These are phyloP conservation scores for Boletus coccyginus DNA, from an alignment of 768 basidiomycete genomes.

Conservation along the genomic window DNA sequence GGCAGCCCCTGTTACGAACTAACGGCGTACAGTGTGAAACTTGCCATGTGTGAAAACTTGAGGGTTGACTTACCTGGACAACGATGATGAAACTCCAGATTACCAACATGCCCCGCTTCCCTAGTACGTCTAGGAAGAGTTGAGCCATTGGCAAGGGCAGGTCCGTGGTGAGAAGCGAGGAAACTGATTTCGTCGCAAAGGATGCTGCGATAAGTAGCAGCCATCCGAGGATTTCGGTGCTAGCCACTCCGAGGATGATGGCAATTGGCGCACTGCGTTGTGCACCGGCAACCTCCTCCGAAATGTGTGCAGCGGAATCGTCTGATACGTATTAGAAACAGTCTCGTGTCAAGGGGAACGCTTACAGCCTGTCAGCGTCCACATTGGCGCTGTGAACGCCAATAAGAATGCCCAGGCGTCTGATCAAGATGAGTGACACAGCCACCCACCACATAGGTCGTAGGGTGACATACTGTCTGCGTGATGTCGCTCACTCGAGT, in stretches of 20 bases:
- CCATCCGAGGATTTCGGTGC: conserved; percentile 63
- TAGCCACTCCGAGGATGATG: conserved; percentile 61
- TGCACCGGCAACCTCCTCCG: conserved; percentile 69
- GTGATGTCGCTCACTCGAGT: too few species aligned
- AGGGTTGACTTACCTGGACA: conserved; percentile 41
- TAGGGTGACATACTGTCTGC: conserved; percentile 40
- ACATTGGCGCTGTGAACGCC: conserved; percentile 74
- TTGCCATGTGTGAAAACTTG: too few species aligned
- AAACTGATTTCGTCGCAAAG: conserved; percentile 57
- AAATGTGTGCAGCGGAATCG: conserved; percentile 74
- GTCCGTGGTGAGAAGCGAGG: conserved; percentile 43
- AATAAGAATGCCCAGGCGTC: conserved; percentile 74
- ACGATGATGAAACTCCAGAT: conserved; percentile 73
- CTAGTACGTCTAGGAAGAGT: conserved; percentile 60
- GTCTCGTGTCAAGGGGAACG: not conserved
- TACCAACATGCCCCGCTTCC: conserved; percentile 67
- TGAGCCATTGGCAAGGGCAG: conserved; percentile 73
- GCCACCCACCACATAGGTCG: not conserved
- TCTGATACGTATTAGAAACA: conserved; percentile 37
- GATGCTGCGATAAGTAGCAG: conserved; percentile 62
- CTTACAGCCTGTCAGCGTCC: conserved; percentile 76
- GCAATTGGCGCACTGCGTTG: conserved; percentile 64
- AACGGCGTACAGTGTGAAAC: not conserved
- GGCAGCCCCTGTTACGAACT: conserved; percentile 74
- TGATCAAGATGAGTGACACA: conserved; percentile 23